Evolutionary conservation across 2,329 filamentous ascomycete species (phyloP).

Genomic region (Trichoderma sp.): DNA sequence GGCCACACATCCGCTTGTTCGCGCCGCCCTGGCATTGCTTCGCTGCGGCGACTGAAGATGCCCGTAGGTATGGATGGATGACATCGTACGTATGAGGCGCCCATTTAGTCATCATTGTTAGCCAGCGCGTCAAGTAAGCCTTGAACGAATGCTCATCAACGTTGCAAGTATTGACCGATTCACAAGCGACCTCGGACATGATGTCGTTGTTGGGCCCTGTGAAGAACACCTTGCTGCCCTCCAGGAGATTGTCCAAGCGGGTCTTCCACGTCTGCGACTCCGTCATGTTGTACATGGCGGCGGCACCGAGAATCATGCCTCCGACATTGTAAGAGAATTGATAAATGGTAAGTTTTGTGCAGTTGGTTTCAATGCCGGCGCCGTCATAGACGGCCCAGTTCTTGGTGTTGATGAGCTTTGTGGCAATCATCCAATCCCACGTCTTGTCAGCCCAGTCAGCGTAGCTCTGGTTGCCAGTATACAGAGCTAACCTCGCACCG

Average conservation of each 20-base stretch:
- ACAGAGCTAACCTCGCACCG: constrained; percentile 67
- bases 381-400: constrained; percentile 63
- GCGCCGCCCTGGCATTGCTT: constrained; percentile 55
- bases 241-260: constrained; percentile 55
- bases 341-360: constrained; percentile 55
- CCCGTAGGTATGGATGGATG: constrained; percentile 52
- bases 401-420: constrained; percentile 55
- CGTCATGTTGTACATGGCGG: constrained; percentile 66
- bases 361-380: constrained; percentile 54
- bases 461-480: constrained; percentile 76
- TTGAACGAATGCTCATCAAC: constrained; percentile 63
- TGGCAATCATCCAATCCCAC: constrained; percentile 64
- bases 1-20: constrained; percentile 57
- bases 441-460: constrained; percentile 70
- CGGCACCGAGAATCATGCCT: constrained; percentile 61
- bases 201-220: constrained; percentile 48
- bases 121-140: constrained; percentile 60
- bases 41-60: constrained; percentile 57
- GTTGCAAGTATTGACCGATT: constrained; percentile 59
- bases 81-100: constrained; percentile 55
- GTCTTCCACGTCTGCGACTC: constrained; percentile 53
- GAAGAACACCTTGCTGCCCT: constrained; percentile 55
- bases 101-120: constrained; percentile 61
- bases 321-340: constrained; percentile 71
- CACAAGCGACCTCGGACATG: constrained; percentile 66